Evolutionary conservation across 192 early-diverging fungal genomes (phyloP), one percentile per base, ranked within the genome.

Genomic region (Bifiguratus adelaidae): DNA sequence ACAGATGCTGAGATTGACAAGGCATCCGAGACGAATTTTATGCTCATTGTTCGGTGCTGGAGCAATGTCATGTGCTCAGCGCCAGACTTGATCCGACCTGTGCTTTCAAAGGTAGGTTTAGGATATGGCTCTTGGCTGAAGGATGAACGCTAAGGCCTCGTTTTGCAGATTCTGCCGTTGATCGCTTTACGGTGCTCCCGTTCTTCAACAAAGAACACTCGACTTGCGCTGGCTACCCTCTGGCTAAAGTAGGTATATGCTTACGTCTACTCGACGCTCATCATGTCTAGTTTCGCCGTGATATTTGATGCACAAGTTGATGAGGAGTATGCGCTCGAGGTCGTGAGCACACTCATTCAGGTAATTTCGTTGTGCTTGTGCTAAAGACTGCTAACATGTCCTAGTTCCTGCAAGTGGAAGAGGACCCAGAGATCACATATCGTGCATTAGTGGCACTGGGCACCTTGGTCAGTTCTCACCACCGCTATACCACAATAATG

Each of bases 21-120:
- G 53, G 44, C 42, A 1, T 53, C 58, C 7, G 81, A 89, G 35
- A 80, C 83, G 23, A 89, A 88, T 47, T 57, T 76, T 20, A 91
- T 91, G 88, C 61, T 95, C n/a, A 48, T 55, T 3, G 48, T 51
- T 18, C 58, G 61, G 35, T 29, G 35, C 2, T 42, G 57, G 2
- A 59, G 57, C 16, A 29, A 18, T 15, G 40, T 46, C 3, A 41
- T 63, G 0, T 30, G 49, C 15, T 45, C 60, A 6, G 22, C 48
- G 9, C 46, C 69, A 52, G n/a, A 33, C 32, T 8, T 33, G 32
- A 33, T 33, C 57, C 65, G 27, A 49, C 46, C 8, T 51, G 62
- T 21, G 37, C 55, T 24, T 46, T 70, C 2, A 55, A 55, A 52
- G 52, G 58, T 25, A 43, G 53, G 29, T 60, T 44, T 33, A 60